Evolutionary conservation across 2,329 filamentous ascomycete genomes (phyloP).

Genomic region (Bimuria novae-zelandiae): DNA sequence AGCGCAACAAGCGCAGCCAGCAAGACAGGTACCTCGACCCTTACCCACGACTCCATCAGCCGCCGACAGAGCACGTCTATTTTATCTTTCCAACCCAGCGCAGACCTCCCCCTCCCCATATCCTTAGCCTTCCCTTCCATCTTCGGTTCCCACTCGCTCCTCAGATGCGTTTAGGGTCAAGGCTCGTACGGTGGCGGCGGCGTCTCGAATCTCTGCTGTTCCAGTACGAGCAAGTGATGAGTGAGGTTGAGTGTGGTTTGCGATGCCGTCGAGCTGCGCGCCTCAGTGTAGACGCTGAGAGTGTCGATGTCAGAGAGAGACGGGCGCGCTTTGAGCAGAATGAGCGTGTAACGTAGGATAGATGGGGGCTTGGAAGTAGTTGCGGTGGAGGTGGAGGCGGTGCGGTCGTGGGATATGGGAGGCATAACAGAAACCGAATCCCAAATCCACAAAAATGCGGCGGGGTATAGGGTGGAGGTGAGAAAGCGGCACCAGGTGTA

Average conservation of each 20-base stretch:
- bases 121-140: not conserved
- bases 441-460: not conserved
- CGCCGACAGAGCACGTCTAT: not conserved
- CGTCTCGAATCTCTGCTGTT: conserved; percentile 9
- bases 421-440: conserved; percentile 9
- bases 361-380: conserved; percentile 24
- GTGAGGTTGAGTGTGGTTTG: not conserved
- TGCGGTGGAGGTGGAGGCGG: conserved; percentile 7
- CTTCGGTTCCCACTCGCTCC: not conserved
- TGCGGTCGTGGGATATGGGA: conserved; percentile 12
- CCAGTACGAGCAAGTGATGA: not conserved
- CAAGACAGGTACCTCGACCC: not conserved
- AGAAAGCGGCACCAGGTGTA: not conserved
- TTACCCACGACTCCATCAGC: not conserved
- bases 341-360: conserved; percentile 31
- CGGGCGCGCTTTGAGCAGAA: conserved; percentile 36
- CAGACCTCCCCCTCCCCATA: not conserved
- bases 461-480: not conserved
- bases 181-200: conserved; percentile 23
- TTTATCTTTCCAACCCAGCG: not conserved
- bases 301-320: conserved; percentile 19
- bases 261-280: conserved; percentile 4
- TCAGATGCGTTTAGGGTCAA: not conserved
- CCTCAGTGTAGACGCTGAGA: conserved; percentile 17
- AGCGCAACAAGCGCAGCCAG: not conserved